These are phyloP conservation scores for Boletus holoroseus DNA, from an alignment of 1,284 basidiomycete species.

Conservation along the genomic window DNA sequence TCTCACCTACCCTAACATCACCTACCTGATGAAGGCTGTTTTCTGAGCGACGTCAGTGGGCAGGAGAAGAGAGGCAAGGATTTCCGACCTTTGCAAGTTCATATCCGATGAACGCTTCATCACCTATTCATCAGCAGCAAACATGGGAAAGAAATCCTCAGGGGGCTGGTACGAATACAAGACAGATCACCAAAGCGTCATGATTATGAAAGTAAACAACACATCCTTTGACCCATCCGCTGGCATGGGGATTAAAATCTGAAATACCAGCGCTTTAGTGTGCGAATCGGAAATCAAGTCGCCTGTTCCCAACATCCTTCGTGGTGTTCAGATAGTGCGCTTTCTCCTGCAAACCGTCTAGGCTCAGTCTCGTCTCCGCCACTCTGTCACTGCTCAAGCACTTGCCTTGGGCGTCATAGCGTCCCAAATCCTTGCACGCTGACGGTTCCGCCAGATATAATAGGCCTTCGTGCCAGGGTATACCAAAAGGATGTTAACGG, in stretches of 20 bases:
- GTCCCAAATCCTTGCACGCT: conserved; percentile 47
- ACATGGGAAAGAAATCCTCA: background rate
- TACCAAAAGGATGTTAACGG: conserved; percentile 44
- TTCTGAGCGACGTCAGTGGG: no score
- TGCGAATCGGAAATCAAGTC: conserved; percentile 38
- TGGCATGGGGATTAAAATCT: background rate
- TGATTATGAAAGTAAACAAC: no score
- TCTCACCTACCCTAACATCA: no score
- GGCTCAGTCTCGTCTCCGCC: background rate
- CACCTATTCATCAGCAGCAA: no score
- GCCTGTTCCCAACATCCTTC: conserved; percentile 35
- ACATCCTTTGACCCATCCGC: no score
- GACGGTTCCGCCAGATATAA: conserved; percentile 48
- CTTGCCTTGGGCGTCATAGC: conserved; percentile 46
- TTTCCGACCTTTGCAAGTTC: no score
- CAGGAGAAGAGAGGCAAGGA: no score
- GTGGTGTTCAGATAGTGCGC: conserved; percentile 41
- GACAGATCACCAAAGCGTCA: no score
- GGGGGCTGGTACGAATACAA: background rate
- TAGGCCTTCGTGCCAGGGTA: conserved; percentile 49
- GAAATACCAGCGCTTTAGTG: conserved; percentile 22
- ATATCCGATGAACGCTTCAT: no score
- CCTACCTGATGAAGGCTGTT: no score
- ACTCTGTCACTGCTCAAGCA: background rate
- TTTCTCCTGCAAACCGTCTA: conserved; percentile 31